Base-by-base conservation (phyloP, 1,284 basidiomycete genomes). In the Austroboletus novae-zelandiae region DNA sequence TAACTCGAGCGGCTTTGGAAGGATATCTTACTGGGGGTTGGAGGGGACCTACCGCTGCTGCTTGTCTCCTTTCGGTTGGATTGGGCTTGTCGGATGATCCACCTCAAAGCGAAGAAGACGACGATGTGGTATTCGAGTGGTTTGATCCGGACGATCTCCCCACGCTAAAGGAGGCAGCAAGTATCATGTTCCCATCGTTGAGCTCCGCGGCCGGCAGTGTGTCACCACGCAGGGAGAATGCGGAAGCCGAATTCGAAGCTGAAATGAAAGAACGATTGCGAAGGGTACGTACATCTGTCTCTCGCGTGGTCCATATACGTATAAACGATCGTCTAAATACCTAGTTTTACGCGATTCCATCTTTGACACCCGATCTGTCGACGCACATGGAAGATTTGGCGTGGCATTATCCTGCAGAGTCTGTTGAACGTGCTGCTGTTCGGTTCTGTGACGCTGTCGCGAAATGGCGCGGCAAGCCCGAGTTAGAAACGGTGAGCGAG, bases 301-400 rank as follows among this genome's bases (percentile, higher is more conserved):
- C 45, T 11, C n/a, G 40, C 15, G 41, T 10, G 20, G 20, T 23
- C 5, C 20, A 5, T 5, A 23, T 23, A 23, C 20, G 20, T 23
- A 3, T 23, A 23, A 23, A 23, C 20, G 5, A 23, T 23, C 5
- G 50, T 49, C 35, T 39, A 29, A 51, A 44, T 41, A 23, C 14
- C 37, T 56, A 91, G 88, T 91, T 91, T 63, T 83, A 86, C 55
- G 83, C 84, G 46, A 80, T 91, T 41, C 84, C 86, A 4, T 64
- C 72, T 6, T 74, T 80, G 29, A 86, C 85, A 0, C 83, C 83
- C 0, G 86, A 89, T 62, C 72, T 91, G 17, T 80, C 83, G 5
- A 86, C 84, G 2, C 89, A 91, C 57, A 83, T 91, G 78, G 86
- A 89, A 60, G 82, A 86, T 59, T 71, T 91, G 5, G 85, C 87